Conservation (phyloP, 2,329 filamentous ascomycete species). For the Xylariaceae sp. region DNA sequence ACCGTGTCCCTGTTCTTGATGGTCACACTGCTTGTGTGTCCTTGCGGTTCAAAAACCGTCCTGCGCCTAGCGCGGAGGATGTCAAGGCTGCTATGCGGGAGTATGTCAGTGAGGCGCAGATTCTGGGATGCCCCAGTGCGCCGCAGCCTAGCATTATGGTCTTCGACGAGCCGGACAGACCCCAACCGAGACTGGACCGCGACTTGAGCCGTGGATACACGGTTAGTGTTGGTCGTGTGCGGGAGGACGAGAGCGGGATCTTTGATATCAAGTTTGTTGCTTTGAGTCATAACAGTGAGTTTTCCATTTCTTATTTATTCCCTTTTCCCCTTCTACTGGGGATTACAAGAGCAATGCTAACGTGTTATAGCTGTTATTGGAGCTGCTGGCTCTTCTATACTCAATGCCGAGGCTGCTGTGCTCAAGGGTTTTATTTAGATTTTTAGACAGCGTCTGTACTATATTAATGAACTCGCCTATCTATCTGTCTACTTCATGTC, state of each 20-base stretch:
- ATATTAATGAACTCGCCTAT: not conserved
- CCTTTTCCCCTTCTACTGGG: not conserved
- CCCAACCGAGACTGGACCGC: conserved; percentile 85
- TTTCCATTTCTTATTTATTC: not conserved
- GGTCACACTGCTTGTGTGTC: conserved; percentile 95
- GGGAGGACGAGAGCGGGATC: conserved; percentile 80
- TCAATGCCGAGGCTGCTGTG: conserved; percentile 89
- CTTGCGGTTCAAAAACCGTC: conserved; percentile 70
- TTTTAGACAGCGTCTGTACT: not conserved
- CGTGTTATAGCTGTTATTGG: conserved; percentile 68
- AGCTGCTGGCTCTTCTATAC: conserved; percentile 89
- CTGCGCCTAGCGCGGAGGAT: conserved; percentile 66
- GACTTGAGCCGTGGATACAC: conserved; percentile 83
- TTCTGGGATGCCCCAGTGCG: conserved; percentile 79
- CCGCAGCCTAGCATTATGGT: conserved; percentile 77
- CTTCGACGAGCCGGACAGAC: conserved; percentile 83
- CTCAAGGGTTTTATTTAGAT: conserved; percentile 75
- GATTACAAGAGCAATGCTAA: too few relatives aligned
- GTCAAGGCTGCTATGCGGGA: conserved; percentile 73
- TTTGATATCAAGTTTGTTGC: conserved; percentile 96
- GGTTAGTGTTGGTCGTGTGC: conserved; percentile 80
- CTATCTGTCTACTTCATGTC: too few relatives aligned
- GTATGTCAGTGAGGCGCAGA: conserved; percentile 78
- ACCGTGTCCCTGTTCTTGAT: conserved; percentile 89
- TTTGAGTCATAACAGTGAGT: conserved; percentile 71